Conservation (phyloP, 2,329 filamentous ascomycete genomes). For the Lizonia empirigonia region DNA sequence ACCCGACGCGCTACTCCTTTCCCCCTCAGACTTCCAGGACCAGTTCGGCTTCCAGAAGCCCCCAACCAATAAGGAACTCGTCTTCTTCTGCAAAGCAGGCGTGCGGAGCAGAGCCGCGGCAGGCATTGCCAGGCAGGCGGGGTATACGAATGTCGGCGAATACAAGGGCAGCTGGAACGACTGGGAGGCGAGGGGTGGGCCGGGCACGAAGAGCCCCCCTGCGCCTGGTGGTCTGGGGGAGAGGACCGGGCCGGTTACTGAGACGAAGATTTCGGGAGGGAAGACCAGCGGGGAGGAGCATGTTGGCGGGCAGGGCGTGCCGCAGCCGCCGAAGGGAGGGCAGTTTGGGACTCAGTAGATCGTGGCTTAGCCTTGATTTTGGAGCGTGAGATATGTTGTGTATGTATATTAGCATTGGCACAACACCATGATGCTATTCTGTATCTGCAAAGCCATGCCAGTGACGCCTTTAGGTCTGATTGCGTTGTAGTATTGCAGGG, state of each 20-base stretch:
- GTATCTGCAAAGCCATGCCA: too few relatives aligned
- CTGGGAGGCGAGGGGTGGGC: slow-evolving; percentile 76
- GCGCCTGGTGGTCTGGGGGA: slow-evolving; percentile 27
- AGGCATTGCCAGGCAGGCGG: slow-evolving; percentile 73
- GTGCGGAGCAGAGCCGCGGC: slow-evolving; percentile 81
- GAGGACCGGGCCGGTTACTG: slow-evolving; percentile 19
- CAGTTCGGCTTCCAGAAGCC: slow-evolving; percentile 70
- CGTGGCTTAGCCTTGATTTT: neutral
- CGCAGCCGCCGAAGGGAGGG: slow-evolving; percentile 16
- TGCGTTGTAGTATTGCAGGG: too few relatives aligned
- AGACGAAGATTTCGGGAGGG: slow-evolving; percentile 19
- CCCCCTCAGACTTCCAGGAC: slow-evolving; percentile 79
- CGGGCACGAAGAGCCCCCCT: slow-evolving; percentile 38
- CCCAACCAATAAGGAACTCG: slow-evolving; percentile 29
- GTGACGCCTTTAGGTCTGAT: too few relatives aligned
- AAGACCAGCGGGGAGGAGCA: slow-evolving; percentile 26
- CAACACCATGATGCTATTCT: neutral
- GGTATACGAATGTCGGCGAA: slow-evolving; percentile 75
- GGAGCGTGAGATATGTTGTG: neutral
- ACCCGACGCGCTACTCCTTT: slow-evolving; percentile 79
- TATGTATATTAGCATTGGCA: neutral
- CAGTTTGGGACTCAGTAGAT: slow-evolving; percentile 14
- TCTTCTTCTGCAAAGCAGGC: slow-evolving; percentile 95
- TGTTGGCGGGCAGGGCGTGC: slow-evolving; percentile 15
- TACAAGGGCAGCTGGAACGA: slow-evolving; percentile 81